phyloP scores from a whole-genome alignment of 768 basidiomycete genomes.

The Auricularia sp. region DNA sequence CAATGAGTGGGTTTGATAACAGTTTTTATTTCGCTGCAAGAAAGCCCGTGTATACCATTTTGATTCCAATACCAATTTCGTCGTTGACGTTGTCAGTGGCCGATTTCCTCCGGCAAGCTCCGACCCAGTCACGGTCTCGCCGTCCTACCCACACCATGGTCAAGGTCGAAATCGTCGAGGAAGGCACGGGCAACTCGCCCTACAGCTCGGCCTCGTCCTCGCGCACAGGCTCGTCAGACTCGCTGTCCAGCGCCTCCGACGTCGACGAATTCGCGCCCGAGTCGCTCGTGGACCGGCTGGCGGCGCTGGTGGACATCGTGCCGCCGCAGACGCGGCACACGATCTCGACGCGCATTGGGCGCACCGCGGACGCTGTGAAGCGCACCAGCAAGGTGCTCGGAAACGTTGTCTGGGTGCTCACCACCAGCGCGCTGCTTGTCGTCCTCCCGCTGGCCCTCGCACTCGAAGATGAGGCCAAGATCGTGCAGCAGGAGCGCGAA shows the following conservation, averaged over 20 bases:
- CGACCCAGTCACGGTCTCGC: too few species aligned
- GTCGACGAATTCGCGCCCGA: constrained; percentile 59
- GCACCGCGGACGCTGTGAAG: constrained; percentile 55
- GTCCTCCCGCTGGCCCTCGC: constrained; percentile 88
- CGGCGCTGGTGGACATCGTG: constrained; percentile 91
- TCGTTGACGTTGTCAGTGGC: too few species aligned
- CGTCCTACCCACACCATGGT: constrained; percentile 47
- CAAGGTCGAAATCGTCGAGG: constrained; percentile 84
- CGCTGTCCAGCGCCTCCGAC: constrained; percentile 70
- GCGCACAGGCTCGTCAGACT: constrained; percentile 49
- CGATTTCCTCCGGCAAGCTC: too few species aligned
- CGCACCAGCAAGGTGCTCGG: constrained; percentile 65
- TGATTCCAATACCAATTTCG: too few species aligned
- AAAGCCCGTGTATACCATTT: too few species aligned
- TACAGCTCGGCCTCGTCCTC: constrained; percentile 71
- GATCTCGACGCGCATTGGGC: constrained; percentile 51
- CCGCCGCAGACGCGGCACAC: constrained; percentile 80
- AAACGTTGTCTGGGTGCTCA: constrained; percentile 89
- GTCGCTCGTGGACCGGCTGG: constrained; percentile 76
- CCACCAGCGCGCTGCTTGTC: constrained; percentile 87
- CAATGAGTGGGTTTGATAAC: too few species aligned
- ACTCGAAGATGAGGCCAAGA: constrained; percentile 92
- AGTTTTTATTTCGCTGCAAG: too few species aligned
- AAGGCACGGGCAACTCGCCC: constrained; percentile 66
- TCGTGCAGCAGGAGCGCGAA: constrained; percentile 90